Percentiles rank a stretch among this genome's conserved stretches.
phyloP scores from a whole-genome alignment of 2,329 filamentous ascomycete genomes.

The Nannizzia gypsea region DNA sequence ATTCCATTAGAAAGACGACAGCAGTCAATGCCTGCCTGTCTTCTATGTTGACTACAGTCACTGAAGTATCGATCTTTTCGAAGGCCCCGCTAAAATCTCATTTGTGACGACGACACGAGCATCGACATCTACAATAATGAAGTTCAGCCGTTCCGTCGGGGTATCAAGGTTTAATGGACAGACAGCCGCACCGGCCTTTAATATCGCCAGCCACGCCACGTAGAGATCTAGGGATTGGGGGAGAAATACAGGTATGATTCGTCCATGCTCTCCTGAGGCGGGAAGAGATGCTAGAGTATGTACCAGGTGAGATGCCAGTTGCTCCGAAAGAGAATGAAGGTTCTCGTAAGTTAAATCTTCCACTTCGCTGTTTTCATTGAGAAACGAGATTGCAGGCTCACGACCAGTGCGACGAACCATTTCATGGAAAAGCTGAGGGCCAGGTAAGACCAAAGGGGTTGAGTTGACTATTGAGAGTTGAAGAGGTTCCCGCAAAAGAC shows the following conservation, averaged over 20 bases:
- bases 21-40: neutral
- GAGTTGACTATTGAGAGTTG: slow-evolving; percentile 49
- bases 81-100: slow-evolving; percentile 17
- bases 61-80: slow-evolving; percentile 13
- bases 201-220: slow-evolving; percentile 60
- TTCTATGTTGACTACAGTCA: neutral
- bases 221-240: slow-evolving; percentile 70
- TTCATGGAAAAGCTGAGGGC: slow-evolving; percentile 48
- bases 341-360: slow-evolving; percentile 48
- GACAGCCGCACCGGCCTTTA: slow-evolving; percentile 74
- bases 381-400: slow-evolving; percentile 52
- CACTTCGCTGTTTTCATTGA: slow-evolving; percentile 37
- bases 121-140: slow-evolving; percentile 66
- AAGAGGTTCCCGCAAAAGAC: slow-evolving; percentile 14
- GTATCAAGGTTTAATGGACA: slow-evolving; percentile 72
- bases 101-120: slow-evolving; percentile 59
- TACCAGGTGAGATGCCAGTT: slow-evolving; percentile 43
- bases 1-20: slow-evolving; percentile 5
- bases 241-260: slow-evolving; percentile 61
- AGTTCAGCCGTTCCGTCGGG: slow-evolving; percentile 62
- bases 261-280: slow-evolving; percentile 8
- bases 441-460: slow-evolving; percentile 40
- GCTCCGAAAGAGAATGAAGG: slow-evolving; percentile 48
- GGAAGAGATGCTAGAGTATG: slow-evolving; percentile 18
- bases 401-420: slow-evolving; percentile 42